Evolutionary conservation across 202 grass and related monocot species (phyloP).

Genomic region (Hordeum pubiflorum): DNA sequence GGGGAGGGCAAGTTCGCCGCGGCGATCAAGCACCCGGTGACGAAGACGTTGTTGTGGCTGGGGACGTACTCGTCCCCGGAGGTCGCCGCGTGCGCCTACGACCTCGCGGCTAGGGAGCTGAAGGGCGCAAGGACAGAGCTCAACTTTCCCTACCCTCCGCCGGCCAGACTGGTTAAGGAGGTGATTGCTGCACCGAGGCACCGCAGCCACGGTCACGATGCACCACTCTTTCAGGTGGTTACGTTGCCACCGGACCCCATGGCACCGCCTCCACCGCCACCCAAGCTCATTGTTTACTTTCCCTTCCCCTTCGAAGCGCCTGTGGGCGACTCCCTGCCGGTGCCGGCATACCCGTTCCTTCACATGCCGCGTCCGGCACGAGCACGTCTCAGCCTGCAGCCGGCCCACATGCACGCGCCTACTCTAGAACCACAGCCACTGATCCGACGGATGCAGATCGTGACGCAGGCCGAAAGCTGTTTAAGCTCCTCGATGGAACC

Average conservation of each 20-base stretch:
- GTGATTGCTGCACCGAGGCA: too few relatives aligned
- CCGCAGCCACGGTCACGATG: too few relatives aligned
- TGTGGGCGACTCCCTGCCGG: too few relatives aligned
- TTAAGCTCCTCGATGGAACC: not conserved
- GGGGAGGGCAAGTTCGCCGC: not conserved
- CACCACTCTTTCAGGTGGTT: too few relatives aligned
- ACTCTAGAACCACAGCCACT: too few relatives aligned
- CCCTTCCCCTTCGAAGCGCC: not conserved
- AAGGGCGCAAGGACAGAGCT: not conserved
- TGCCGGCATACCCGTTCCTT: too few relatives aligned
- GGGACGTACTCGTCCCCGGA: not conserved
- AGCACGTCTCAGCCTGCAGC: too few relatives aligned
- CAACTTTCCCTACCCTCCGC: not conserved
- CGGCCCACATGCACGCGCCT: too few relatives aligned
- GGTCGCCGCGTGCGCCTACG: not conserved
- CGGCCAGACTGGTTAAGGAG: too few relatives aligned
- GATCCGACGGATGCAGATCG: not conserved
- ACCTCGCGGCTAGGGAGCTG: not conserved
- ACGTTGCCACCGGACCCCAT: not conserved
- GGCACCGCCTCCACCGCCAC: not conserved
- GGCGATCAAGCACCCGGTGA: not conserved
- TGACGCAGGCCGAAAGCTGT: not conserved
- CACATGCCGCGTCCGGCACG: too few relatives aligned
- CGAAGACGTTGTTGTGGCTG: too few relatives aligned
- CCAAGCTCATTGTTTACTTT: not conserved